phyloP scores from a whole-genome alignment of 1,284 basidiomycete genomes.

The Austropuccinia psidii region DNA sequence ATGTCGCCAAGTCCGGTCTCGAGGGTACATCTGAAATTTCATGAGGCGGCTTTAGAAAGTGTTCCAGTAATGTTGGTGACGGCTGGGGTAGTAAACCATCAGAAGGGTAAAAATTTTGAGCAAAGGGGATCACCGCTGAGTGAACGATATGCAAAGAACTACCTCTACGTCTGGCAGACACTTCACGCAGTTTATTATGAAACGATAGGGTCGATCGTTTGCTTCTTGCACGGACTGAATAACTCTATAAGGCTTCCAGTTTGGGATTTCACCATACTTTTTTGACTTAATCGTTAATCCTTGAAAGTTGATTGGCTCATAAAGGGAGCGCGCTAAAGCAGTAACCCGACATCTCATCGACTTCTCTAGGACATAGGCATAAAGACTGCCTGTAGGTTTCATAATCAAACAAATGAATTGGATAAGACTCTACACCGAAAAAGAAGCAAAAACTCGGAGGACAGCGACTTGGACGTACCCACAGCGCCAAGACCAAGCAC shows the following conservation, averaged over 20 bases:
- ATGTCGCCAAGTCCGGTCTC: conserved; percentile 8
- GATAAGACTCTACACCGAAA: not conserved
- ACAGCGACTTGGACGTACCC: not conserved
- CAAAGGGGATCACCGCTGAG: not conserved
- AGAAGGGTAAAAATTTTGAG: not conserved
- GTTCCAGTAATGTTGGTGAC: conserved; percentile 14
- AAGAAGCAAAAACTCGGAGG: not conserved
- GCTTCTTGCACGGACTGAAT: conserved; percentile 38
- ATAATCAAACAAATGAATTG: not conserved
- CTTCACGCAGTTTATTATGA: conserved; percentile 19
- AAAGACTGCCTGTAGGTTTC: conserved; percentile 3
- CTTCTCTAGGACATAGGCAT: conserved; percentile 21
- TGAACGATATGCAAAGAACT: not conserved
- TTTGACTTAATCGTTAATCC: conserved; percentile 14
- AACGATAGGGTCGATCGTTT: conserved; percentile 21
- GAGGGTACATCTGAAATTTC: not conserved
- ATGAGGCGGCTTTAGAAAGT: conserved; percentile 17
- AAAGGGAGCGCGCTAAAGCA: conserved; percentile 16
- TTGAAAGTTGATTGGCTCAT: conserved; percentile 3
- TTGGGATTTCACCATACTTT: conserved; percentile 11
- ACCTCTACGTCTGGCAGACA: conserved; percentile 42
- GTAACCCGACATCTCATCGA: conserved; percentile 25
- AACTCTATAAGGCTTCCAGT: conserved; percentile 39
- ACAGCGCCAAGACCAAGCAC: conserved; percentile 29
- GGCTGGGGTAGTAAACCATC: not conserved